phyloP scores from a whole-genome alignment of 1,284 basidiomycete species.

The Ceratobasidium theobromae region DNA sequence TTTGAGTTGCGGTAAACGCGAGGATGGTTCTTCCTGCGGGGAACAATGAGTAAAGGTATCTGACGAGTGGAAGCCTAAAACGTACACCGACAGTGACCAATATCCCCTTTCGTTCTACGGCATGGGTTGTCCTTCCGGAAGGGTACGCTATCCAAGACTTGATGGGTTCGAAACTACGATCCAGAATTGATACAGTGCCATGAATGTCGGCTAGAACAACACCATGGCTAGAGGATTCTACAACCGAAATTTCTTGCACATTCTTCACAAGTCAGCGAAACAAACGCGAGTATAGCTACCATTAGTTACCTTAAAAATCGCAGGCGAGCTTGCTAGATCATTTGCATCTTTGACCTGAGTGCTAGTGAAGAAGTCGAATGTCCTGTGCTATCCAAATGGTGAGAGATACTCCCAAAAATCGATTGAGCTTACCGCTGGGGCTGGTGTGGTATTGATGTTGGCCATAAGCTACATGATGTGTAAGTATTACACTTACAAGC shows the following conservation, averaged over 20 bases:
- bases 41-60: background rate
- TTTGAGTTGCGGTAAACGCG: constrained; percentile 77
- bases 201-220: constrained; percentile 79
- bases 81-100: constrained; percentile 83
- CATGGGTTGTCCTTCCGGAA: constrained; percentile 76
- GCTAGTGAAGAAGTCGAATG: constrained; percentile 80
- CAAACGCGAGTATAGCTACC: background rate
- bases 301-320: constrained; percentile 67
- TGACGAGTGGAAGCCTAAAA: constrained; percentile 34
- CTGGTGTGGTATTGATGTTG: constrained; percentile 27
- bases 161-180: constrained; percentile 71
- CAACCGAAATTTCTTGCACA: constrained; percentile 69
- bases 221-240: constrained; percentile 61
- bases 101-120: constrained; percentile 74
- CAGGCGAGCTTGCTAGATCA: constrained; percentile 71
- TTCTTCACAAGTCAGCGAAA: constrained; percentile 46
- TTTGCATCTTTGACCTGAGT: constrained; percentile 76
- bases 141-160: constrained; percentile 77
- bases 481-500: background rate
- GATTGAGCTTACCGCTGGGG: constrained; percentile 33
- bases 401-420: background rate
- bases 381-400: constrained; percentile 61
- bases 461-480: constrained; percentile 10
- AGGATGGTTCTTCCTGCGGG: constrained; percentile 72
- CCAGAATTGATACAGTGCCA: constrained; percentile 74